A percentile compares a stretch with the other conserved stretches of the same genome.
These are phyloP conservation scores for Fusarium graminum DNA, from an alignment of 2,329 filamentous ascomycete genomes.

Conservation along the genomic window DNA sequence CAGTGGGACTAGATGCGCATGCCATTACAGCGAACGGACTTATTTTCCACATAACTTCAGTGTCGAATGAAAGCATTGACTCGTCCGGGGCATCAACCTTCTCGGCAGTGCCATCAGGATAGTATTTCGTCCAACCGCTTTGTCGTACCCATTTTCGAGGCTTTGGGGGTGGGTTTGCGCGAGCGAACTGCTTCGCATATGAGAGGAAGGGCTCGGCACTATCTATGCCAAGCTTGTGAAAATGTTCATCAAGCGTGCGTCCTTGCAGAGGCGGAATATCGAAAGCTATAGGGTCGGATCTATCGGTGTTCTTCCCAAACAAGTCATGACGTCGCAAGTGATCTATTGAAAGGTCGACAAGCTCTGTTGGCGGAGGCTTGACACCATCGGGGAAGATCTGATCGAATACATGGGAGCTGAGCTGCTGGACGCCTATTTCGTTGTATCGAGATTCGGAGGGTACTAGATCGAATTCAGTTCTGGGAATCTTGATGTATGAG, in stretches of 20 bases:
- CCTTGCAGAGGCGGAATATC: conserved; percentile 86
- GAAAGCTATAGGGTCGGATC: conserved; percentile 81
- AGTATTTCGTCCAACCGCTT: conserved; percentile 97
- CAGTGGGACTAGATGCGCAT: conserved; percentile 87
- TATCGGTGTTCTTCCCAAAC: conserved; percentile 89
- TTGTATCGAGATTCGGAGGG: conserved; percentile 79
- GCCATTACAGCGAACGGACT: conserved; percentile 96
- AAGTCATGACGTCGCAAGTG: conserved; percentile 89
- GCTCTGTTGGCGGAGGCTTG: conserved; percentile 72
- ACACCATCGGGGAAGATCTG: conserved; percentile 80
- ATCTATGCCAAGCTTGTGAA: conserved; percentile 87
- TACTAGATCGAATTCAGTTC: conserved; percentile 51
- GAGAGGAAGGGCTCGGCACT: conserved; percentile 86
- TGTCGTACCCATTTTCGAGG: conserved; percentile 79
- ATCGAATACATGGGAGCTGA: conserved; percentile 83
- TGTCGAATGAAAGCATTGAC: conserved; percentile 89
- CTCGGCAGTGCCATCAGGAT: conserved; percentile 77
- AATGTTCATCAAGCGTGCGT: conserved; percentile 89
- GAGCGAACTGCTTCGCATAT: conserved; percentile 80
- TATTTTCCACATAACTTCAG: conserved; percentile 96
- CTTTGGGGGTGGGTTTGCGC: conserved; percentile 68
- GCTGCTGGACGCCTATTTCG: conserved; percentile 93
- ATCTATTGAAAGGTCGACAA: conserved; percentile 83
- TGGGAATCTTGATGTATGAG: neutral
- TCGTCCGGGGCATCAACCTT: conserved; percentile 82